These are phyloP conservation scores for Talaromyces sp. DNA, from an alignment of 2,329 filamentous ascomycete genomes.

Conservation along the genomic window DNA sequence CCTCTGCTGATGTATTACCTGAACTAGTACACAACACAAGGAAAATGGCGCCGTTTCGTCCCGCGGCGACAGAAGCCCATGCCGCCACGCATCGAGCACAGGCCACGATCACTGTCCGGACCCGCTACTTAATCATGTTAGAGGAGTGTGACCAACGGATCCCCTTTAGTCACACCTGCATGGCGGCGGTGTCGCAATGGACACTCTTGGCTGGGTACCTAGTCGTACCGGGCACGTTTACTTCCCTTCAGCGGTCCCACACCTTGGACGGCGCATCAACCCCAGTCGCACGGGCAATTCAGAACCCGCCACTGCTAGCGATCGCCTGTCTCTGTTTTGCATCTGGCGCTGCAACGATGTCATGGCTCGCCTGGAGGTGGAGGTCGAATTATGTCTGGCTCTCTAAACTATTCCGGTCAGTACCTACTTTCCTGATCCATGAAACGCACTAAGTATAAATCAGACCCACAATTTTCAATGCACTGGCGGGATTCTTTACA, in stretches of 20 bases:
- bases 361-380: background rate
- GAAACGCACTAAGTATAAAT: no score
- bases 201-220: constrained; percentile 54
- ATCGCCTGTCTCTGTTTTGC: background rate
- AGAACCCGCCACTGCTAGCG: background rate
- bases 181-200: constrained; percentile 46
- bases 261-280: constrained; percentile 20
- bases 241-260: constrained; percentile 38
- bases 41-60: no score
- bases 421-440: background rate
- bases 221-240: constrained; percentile 53
- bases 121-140: constrained; percentile 48
- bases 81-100: no score
- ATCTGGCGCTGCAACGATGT: background rate
- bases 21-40: no score
- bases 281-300: background rate
- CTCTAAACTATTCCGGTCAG: background rate
- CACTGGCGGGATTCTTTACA: no score
- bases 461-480: no score
- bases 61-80: no score
- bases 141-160: constrained; percentile 46
- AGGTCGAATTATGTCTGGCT: constrained; percentile 2
- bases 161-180: constrained; percentile 40
- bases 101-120: no score
- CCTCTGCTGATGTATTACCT: no score